These are phyloP conservation scores for Pseudogymnoascus sp. DNA, from an alignment of 2,329 filamentous ascomycete species.

Conservation along the genomic window DNA sequence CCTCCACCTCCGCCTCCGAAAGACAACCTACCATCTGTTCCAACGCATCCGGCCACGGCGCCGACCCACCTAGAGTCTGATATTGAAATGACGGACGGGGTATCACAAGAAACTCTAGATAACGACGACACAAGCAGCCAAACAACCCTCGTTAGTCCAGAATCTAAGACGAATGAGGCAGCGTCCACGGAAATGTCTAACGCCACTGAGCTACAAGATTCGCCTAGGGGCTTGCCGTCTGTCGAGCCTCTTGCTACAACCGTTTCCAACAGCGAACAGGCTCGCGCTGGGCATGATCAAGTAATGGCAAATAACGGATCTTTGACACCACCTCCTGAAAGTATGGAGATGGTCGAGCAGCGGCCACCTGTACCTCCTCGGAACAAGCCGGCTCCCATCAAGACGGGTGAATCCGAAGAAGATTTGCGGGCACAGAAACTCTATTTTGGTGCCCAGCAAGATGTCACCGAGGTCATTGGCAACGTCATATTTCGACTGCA, in stretches of 20 bases:
- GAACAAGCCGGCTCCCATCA: slow-evolving; percentile 28
- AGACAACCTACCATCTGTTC: slow-evolving; percentile 18
- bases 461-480: slow-evolving; percentile 92
- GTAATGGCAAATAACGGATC: slow-evolving; percentile 32
- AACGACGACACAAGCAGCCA: slow-evolving; percentile 31
- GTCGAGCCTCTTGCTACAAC: neutral
- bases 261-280: neutral
- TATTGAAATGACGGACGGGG: slow-evolving; percentile 28
- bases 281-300: slow-evolving; percentile 18
- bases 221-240: neutral
- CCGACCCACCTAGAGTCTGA: slow-evolving; percentile 17
- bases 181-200: slow-evolving; percentile 8
- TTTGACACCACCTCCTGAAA: slow-evolving; percentile 15
- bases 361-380: slow-evolving; percentile 29
- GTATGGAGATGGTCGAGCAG: slow-evolving; percentile 22
- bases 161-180: slow-evolving; percentile 14
- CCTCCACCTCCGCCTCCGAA: slow-evolving; percentile 11
- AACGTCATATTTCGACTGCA: slow-evolving; percentile 88
- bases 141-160: slow-evolving; percentile 32
- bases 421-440: slow-evolving; percentile 27
- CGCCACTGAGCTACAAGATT: neutral
- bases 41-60: slow-evolving; percentile 14
- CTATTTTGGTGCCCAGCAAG: slow-evolving; percentile 58
- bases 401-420: slow-evolving; percentile 23
- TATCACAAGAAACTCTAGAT: slow-evolving; percentile 20